A percentile compares a stretch with the other conserved stretches of the same genome.
These are phyloP conservation scores for Fusarium falciforme DNA, from an alignment of 2,329 filamentous ascomycete species.

Conservation along the genomic window DNA sequence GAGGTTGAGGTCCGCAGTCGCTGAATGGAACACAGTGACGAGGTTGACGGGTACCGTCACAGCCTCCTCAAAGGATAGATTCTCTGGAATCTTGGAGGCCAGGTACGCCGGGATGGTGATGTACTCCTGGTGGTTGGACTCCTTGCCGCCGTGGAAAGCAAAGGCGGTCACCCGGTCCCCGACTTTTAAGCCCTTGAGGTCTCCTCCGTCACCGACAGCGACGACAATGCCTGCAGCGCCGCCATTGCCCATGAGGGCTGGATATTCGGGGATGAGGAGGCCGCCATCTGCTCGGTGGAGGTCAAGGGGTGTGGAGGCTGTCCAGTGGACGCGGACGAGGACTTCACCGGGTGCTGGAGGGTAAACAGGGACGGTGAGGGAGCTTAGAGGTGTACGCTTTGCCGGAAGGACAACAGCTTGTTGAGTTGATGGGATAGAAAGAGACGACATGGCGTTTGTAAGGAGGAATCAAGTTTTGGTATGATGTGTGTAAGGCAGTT, in stretches of 20 bases:
- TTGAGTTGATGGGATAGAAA: slow-evolving; percentile 68
- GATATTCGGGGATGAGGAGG: slow-evolving; percentile 60
- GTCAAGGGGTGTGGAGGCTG: slow-evolving; percentile 70
- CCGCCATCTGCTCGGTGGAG: slow-evolving; percentile 72
- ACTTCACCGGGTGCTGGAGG: slow-evolving; percentile 59
- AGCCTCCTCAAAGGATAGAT: slow-evolving; percentile 57
- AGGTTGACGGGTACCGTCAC: slow-evolving; percentile 68
- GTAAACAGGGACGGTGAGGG: slow-evolving; percentile 61
- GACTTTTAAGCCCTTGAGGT: slow-evolving; percentile 56
- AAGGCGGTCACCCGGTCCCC: slow-evolving; percentile 70
- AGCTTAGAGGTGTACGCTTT: slow-evolving; percentile 60
- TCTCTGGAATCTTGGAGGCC: slow-evolving; percentile 57
- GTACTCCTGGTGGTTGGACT: slow-evolving; percentile 68
- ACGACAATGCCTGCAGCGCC: slow-evolving; percentile 65
- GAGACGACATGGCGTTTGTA: slow-evolving; percentile 32
- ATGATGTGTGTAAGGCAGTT: not conserved
- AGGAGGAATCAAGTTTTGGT: not conserved
- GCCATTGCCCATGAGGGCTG: slow-evolving; percentile 62
- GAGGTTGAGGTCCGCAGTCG: slow-evolving; percentile 61
- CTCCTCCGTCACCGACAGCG: slow-evolving; percentile 55
- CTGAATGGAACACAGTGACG: slow-evolving; percentile 69
- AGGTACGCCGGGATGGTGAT: slow-evolving; percentile 63
- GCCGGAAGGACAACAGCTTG: slow-evolving; percentile 70
- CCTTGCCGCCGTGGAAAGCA: slow-evolving; percentile 56
- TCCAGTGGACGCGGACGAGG: slow-evolving; percentile 66